These are phyloP conservation scores for Aspergillus homomorphus DNA, from an alignment of 495 filamentous ascomycete species.

Conservation along the genomic window DNA sequence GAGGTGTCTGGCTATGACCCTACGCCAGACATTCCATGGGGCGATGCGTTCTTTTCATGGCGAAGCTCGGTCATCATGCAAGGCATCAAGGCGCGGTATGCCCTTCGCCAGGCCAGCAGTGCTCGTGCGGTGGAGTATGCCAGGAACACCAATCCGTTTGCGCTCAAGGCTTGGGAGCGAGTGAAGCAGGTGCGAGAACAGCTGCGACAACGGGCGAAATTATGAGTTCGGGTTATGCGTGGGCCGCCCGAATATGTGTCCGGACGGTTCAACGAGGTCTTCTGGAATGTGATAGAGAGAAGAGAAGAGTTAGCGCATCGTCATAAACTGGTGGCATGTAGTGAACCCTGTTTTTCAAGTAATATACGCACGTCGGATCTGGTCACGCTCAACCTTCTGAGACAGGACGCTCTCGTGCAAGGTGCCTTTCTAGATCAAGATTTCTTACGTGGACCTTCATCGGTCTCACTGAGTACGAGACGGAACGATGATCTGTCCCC, in stretches of 20 bases:
- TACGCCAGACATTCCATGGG: conserved; percentile 50
- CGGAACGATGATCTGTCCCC: too few species aligned
- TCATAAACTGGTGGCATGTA: background rate
- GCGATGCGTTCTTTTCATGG: conserved; percentile 67
- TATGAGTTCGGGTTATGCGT: conserved; percentile 31
- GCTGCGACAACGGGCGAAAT: conserved; percentile 41
- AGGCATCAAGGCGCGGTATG: conserved; percentile 85
- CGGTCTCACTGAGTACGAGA: too few species aligned
- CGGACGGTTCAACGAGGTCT: too few species aligned
- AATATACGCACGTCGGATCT: background rate
- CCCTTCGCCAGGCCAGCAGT: conserved; percentile 85
- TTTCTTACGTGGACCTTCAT: too few species aligned
- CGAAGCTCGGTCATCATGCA: conserved; percentile 80
- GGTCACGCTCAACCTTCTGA: too few species aligned
- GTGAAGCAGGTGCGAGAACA: conserved; percentile 47
- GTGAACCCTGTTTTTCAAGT: background rate
- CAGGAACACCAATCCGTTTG: conserved; percentile 58
- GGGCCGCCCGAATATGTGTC: too few species aligned
- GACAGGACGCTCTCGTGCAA: background rate
- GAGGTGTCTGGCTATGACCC: conserved; percentile 69
- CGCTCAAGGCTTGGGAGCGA: conserved; percentile 70
- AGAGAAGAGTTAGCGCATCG: background rate
- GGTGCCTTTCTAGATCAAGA: background rate
- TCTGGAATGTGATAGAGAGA: too few species aligned
- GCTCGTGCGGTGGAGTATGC: conserved; percentile 72